Conservation (phyloP, 495 filamentous ascomycete genomes). For the Gamarada debralockiae region DNA sequence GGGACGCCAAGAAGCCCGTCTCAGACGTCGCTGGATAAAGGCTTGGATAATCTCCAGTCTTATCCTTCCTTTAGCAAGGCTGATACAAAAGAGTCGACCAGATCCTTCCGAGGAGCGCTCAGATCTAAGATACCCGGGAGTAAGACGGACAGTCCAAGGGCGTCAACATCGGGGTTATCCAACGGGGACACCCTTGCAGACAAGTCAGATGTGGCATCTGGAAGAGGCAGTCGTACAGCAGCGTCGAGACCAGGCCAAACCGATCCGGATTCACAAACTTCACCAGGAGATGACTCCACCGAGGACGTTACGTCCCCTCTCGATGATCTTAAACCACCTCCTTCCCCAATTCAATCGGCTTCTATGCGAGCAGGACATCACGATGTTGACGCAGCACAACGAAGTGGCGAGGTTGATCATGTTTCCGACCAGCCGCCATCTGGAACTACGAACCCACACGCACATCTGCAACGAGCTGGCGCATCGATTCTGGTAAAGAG, state of each 20-base stretch:
- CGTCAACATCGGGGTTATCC: constrained; percentile 60
- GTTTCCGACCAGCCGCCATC: constrained; percentile 90
- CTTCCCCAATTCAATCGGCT: constrained; percentile 80
- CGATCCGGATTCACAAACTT: constrained; percentile 13
- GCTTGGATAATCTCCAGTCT: constrained; percentile 50
- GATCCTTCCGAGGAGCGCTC: constrained; percentile 74
- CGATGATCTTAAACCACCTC: constrained; percentile 63
- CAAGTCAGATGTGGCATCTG: constrained; percentile 70
- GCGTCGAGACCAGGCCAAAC: constrained; percentile 29
- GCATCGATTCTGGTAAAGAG: constrained; percentile 83
- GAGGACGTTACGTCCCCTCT: constrained; percentile 21
- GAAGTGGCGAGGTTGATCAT: constrained; percentile 86
- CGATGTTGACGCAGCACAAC: constrained; percentile 75
- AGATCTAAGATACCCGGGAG: constrained; percentile 56
- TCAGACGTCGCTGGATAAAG: constrained; percentile 25
- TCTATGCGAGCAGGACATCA: constrained; percentile 73
- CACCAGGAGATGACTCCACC: not conserved
- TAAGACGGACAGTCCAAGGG: constrained; percentile 74
- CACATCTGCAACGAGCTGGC: constrained; percentile 52
- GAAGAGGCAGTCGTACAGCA: constrained; percentile 49
- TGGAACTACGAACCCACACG: constrained; percentile 46
- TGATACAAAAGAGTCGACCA: constrained; percentile 90
- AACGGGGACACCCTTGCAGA: constrained; percentile 53
- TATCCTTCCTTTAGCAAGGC: constrained; percentile 91
- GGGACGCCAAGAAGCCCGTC: constrained; percentile 30